These are phyloP conservation scores for Lyophyllum decastes DNA, from an alignment of 768 basidiomycete genomes.

Conservation along the genomic window DNA sequence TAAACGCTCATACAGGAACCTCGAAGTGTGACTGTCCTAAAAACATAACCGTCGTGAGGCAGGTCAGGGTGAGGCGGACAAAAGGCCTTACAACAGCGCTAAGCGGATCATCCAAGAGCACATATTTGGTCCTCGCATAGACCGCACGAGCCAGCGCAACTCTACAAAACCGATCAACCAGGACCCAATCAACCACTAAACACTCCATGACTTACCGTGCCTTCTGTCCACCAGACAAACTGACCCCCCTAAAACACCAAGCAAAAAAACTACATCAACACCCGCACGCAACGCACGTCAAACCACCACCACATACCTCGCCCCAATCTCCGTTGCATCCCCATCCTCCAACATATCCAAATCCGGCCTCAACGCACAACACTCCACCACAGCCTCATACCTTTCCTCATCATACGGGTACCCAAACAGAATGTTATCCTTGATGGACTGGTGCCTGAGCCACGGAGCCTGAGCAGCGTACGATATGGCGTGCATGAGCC, in stretches of 20 bases:
- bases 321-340: conserved; percentile 83
- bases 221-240: conserved; percentile 82
- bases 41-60: not conserved
- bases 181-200: not conserved
- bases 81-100: conserved; percentile 69
- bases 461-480: conserved; percentile 77
- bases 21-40: conserved; percentile 70
- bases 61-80: not conserved
- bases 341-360: conserved; percentile 86
- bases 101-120: conserved; percentile 80
- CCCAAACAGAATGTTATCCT: conserved; percentile 82
- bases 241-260: conserved; percentile 57
- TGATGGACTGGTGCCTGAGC: conserved; percentile 72
- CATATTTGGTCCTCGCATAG: conserved; percentile 68
- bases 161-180: conserved; percentile 31
- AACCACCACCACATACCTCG: conserved; percentile 21
- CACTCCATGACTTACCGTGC: conserved; percentile 48
- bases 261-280: not conserved
- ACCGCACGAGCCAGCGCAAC: conserved; percentile 84
- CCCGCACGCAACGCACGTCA: not conserved
- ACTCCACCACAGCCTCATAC: conserved; percentile 77
- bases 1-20: conserved; percentile 62
- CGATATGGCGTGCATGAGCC: conserved; percentile 62
- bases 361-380: conserved; percentile 82
- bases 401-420: conserved; percentile 70